Base-by-base conservation (phyloP, 139 green algal species). In the Chlorella sp. region DNA sequence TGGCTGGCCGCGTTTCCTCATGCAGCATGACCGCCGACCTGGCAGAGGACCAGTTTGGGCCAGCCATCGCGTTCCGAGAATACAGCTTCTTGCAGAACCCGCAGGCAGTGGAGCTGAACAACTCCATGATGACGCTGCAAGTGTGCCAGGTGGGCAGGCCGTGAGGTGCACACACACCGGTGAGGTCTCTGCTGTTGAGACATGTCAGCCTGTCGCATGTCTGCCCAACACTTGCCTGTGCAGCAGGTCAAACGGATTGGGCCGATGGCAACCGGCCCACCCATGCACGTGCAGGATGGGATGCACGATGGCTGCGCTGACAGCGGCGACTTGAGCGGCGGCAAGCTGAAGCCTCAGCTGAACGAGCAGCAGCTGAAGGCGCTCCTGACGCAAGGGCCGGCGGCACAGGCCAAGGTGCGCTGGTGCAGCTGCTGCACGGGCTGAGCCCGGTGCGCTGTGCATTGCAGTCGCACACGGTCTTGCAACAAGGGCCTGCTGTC, bases 31-130 rank as follows among this genome's bases (percentile, higher is more conserved):
- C 32, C 3, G 20, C 28, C 21, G 4, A n/a, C 23, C 63, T 78
- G 38, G 26, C 36, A 0, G 78, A 75, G 20, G 18, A 44, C 28
- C 39, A 74, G 1, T 63, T 65, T 36, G 78, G 76, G 4, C 76
- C 76, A 13, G 55, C 51, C 65, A 32, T 78, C 39, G 38, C 55
- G 2, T 78, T 69, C 32, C 30, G 65, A 21, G 81, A 86, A 25
- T 80, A 80, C 36, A 70, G 38, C 56, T 86, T 86, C 56, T 32
- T 86, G 4, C 9, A 81, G 36, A 60, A 72, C 38, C 55, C 69
- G 3, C 34, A 69, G 70, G 69, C 67, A 36, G 51, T 32, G 44
- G 69, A 36, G 62, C 78, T 73, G 38, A 83, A 76, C 38, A 56
- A 47, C 36, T 82, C 76, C 0, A 39, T 57, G 5, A 13, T 64